Conservation (phyloP, 306 rosid genomes). For the Astragalus glycyphyllos region DNA sequence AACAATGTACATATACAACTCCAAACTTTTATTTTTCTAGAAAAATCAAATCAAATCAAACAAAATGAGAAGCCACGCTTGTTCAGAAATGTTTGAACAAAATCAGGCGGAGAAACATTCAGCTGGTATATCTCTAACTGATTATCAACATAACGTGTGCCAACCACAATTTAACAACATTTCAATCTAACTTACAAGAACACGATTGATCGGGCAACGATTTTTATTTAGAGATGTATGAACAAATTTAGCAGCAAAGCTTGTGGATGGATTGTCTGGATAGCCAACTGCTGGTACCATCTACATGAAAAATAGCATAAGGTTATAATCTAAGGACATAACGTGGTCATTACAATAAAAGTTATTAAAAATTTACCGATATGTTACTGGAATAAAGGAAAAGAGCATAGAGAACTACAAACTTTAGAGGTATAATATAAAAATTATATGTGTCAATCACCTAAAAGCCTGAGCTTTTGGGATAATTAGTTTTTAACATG, state of each 20-base stretch:
- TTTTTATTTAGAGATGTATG: slow-evolving; percentile 96
- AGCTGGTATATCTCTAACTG: slow-evolving; percentile 24
- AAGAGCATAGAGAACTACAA: slow-evolving; percentile 15
- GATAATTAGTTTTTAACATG: slow-evolving; percentile 6
- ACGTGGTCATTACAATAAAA: slow-evolving; percentile 23
- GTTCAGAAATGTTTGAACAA: slow-evolving; percentile 31
- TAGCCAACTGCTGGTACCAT: slow-evolving; percentile 90
- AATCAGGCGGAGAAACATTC: slow-evolving; percentile 12
- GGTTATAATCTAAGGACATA: slow-evolving; percentile 15
- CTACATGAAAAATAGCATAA: slow-evolving; percentile 54
- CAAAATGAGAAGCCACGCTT: neutral
- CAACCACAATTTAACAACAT: slow-evolving; percentile 25
- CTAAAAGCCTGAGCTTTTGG: neutral
- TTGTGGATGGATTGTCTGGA: slow-evolving; percentile 93
- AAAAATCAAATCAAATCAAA: slow-evolving; percentile 27
- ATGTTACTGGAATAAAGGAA: slow-evolving; percentile 23
- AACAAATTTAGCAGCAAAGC: slow-evolving; percentile 93
- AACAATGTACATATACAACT: slow-evolving; percentile 21
- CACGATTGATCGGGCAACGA: slow-evolving; percentile 91
- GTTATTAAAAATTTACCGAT: neutral
- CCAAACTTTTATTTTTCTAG: slow-evolving; percentile 23
- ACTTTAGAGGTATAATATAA: neutral
- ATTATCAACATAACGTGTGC: slow-evolving; percentile 27
- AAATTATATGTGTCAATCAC: neutral
- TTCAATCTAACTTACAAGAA: slow-evolving; percentile 70